Evolutionary conservation across 2,329 filamentous ascomycete genomes (phyloP).

Genomic region (Neofusicoccum parvum): DNA sequence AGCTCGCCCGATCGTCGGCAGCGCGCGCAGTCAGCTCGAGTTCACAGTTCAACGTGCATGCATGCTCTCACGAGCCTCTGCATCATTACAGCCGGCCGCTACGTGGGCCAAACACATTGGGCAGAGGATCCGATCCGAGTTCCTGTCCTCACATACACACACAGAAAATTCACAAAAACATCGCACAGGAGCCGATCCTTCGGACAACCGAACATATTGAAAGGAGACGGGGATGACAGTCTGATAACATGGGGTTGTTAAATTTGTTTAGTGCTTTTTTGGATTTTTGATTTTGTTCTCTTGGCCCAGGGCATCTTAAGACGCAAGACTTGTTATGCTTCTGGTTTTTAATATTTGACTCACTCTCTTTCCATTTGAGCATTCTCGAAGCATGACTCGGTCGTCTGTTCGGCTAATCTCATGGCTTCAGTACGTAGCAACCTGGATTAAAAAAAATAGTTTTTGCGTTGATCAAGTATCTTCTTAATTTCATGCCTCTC

Average conservation of each 20-base stretch:
- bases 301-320: background rate
- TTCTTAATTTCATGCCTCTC: background rate
- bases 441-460: background rate
- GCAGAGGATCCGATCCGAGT: background rate
- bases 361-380: background rate
- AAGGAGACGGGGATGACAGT: background rate
- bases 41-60: conserved; percentile 11
- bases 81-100: conserved; percentile 10
- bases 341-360: background rate
- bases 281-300: background rate
- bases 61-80: conserved; percentile 11
- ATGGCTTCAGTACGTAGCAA: background rate
- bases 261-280: conserved; percentile 15
- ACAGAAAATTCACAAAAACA: conserved; percentile 15
- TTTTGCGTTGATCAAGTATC: background rate
- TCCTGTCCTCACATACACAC: conserved; percentile 13
- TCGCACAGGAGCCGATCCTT: background rate
- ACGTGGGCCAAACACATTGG: background rate
- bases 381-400: background rate
- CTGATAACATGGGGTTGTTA: background rate
- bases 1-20: conserved; percentile 1
- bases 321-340: background rate
- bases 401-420: background rate
- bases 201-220: conserved; percentile 2
- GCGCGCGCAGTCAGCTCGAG: conserved; percentile 12